Conservation (phyloP, 352 stramenopile genomes). For the Pythium pyrilobum region DNA sequence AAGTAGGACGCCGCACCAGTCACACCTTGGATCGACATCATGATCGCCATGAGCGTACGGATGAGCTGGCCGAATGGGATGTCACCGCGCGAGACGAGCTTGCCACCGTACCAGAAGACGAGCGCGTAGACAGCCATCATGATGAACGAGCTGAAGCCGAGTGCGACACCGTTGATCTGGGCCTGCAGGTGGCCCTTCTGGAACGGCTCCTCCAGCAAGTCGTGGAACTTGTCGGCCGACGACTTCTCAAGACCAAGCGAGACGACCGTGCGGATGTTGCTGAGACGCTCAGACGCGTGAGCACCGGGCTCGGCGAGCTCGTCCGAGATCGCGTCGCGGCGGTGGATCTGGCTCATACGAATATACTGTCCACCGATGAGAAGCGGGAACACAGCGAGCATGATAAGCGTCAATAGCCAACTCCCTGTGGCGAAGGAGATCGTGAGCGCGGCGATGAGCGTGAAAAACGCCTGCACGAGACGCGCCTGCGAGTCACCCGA, state of each 20-base stretch:
- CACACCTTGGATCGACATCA: slow-evolving; percentile 26
- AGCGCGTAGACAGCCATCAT: slow-evolving; percentile 29
- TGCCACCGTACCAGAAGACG: slow-evolving; percentile 45
- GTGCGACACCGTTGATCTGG: slow-evolving; percentile 25
- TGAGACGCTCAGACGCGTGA: slow-evolving; percentile 26
- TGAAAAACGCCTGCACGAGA: slow-evolving; percentile 28
- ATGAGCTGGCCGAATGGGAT: slow-evolving; percentile 32
- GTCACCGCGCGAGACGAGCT: slow-evolving; percentile 21
- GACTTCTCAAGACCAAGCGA: slow-evolving; percentile 22
- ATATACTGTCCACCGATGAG: slow-evolving; percentile 22
- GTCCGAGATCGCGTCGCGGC: background rate
- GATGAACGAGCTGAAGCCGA: slow-evolving; percentile 61
- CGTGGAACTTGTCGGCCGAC: slow-evolving; percentile 9
- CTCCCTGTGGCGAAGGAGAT: slow-evolving; percentile 34
- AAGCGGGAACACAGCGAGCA: slow-evolving; percentile 38
- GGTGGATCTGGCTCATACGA: slow-evolving; percentile 15
- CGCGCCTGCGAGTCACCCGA: slow-evolving; percentile 27
- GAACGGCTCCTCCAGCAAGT: slow-evolving; percentile 16
- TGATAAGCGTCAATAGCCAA: slow-evolving; percentile 45
- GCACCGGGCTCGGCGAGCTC: slow-evolving; percentile 20
- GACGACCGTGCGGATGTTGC: slow-evolving; percentile 28
- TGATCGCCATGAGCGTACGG: slow-evolving; percentile 31
- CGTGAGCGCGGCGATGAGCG: slow-evolving; percentile 22
- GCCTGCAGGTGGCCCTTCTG: slow-evolving; percentile 13
- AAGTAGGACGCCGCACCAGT: slow-evolving; percentile 22